phyloP scores from a whole-genome alignment of 2,329 filamentous ascomycete genomes.

The Penicillium sclerotiorum region DNA sequence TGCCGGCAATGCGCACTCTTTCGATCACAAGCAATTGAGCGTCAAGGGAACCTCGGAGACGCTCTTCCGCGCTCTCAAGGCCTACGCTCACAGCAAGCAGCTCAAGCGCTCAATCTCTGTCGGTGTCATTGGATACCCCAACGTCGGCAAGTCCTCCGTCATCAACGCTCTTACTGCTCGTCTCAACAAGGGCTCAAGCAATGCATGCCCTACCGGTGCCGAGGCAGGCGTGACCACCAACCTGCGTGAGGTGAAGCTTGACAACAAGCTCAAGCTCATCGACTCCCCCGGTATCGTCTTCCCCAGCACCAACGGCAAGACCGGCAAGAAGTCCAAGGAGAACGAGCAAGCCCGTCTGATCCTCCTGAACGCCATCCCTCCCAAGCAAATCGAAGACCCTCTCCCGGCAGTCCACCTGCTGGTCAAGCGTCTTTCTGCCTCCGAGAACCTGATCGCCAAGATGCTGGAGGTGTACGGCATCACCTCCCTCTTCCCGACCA shows the following conservation, averaged over 20 bases:
- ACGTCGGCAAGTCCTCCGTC: constrained; percentile 94
- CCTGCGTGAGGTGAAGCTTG: constrained; percentile 87
- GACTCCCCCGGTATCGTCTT: constrained; percentile 96
- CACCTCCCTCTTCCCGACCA: constrained; percentile 70
- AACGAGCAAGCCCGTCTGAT: constrained; percentile 80
- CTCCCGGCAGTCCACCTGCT: constrained; percentile 83
- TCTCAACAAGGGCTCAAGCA: constrained; percentile 63
- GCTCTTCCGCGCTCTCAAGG: constrained; percentile 86
- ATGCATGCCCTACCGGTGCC: constrained; percentile 82
- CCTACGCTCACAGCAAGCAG: constrained; percentile 78
- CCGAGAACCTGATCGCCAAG: constrained; percentile 73
- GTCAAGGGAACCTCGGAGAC: constrained; percentile 82
- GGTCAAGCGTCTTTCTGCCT: constrained; percentile 75
- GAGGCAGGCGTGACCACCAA: constrained; percentile 91
- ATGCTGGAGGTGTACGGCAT: constrained; percentile 83
- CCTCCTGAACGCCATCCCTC: constrained; percentile 87
- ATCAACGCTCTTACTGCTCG: constrained; percentile 88
- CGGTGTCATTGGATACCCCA: constrained; percentile 92
- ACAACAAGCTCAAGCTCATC: constrained; percentile 89
- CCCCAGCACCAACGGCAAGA: constrained; percentile 59
- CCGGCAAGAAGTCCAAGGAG: constrained; percentile 61
- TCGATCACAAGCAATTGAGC: constrained; percentile 88
- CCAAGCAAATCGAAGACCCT: constrained; percentile 91
- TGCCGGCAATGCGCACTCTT: constrained; percentile 82
- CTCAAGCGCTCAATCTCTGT: constrained; percentile 88